Evolutionary conservation across 768 basidiomycete genomes (phyloP), one percentile per base, ranked within the genome.

Genomic region (Daedaleopsis sinensis): DNA sequence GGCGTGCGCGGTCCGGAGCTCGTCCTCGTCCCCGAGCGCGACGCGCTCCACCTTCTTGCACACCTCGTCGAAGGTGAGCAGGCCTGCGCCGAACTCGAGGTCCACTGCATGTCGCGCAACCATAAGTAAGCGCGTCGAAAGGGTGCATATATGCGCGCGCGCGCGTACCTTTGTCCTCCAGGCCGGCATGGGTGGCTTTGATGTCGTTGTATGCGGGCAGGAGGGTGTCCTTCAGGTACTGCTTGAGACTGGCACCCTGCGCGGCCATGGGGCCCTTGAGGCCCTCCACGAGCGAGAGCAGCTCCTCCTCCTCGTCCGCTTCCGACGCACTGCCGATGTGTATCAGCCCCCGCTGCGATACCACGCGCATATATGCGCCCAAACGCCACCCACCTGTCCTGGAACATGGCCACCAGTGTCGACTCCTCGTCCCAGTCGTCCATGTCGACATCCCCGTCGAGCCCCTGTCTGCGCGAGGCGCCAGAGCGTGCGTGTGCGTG

Each of bases 31-130:
- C 37, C 72, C 74, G 35, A 82, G 73, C 16, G 75, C 72, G 18
- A 78, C 67, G 0, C 70, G 66, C 68, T 91, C 89, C 52, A 82
- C 72, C 12, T 75, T 76, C 67, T 83, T 84, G 70, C 84, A 81
- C 21, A 79, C 82, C 18, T 79, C 78, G 68, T 88, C 82, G 72
- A 89, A 84, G 7, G 74, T 70, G 12, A 83, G 70, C 38, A 89
- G 69, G 8, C 83, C 86, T 4, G 71, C 71, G 1, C 69, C 63
- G 27, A 72, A 72, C 16, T 67, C 61, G 0, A 74, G 60, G 52
- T 77, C 71, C 32, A 76, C 68, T 66, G 55, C 55, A 58, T 23
- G 63, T 9, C 35, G 19, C 27, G 49, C 39, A 44, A 53, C 42
- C 37, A 27, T 27, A 13, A 50, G 46, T 27, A 13, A 50, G 46